Base-by-base conservation (phyloP, 2,329 filamentous ascomycete species). In the Apiospora marii region DNA sequence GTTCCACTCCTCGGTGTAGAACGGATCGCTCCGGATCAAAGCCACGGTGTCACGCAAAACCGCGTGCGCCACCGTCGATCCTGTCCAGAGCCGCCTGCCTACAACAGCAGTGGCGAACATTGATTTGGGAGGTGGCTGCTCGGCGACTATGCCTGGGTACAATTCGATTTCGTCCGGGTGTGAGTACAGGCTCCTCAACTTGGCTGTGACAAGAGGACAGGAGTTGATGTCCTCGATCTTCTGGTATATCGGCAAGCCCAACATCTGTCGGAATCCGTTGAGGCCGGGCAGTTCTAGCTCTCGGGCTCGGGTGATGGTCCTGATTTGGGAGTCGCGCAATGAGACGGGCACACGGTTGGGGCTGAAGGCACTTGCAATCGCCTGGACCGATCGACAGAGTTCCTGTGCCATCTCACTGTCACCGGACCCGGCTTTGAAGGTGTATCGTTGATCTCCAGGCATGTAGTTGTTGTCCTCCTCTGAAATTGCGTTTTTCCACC, bases 151-250 rank as follows among this genome's bases (percentile, higher is more conserved):
- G 13, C 92, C 92, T 0, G 92, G 91, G 77, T 93, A 93, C 7
- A 93, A 84, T 78, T 94, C 92, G 16, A 94, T 89, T 78, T 88
- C 88, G 75, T 92, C 91, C 0, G 90, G 90, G 68, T 91, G 85
- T 30, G 87, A 85, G 80, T 92, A 92, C 16, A 92, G 82, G 75
- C 88, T 85, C 73, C 88, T 86, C 4, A 92, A 84, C 10, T 85
- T 82, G 41, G 86, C 82, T 1, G 87, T 86, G 43, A 92, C 87
- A n/a, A 89, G 85, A 1, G 84, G 82, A 74, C 92, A 84, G 1
- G 84, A 81, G 75, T 88, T 91, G 77, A 92, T 89, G 61, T 90
- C 88, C 70, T 84, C 84, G 77, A 92, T 92, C 0, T 80, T 87
- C 37, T 85, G 80, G 78, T 92, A 87, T 27, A 84, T 84, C 78